Evolutionary conservation across 2,329 filamentous ascomycete genomes (phyloP).

Genomic region (Cladosporium halotolerans): DNA sequence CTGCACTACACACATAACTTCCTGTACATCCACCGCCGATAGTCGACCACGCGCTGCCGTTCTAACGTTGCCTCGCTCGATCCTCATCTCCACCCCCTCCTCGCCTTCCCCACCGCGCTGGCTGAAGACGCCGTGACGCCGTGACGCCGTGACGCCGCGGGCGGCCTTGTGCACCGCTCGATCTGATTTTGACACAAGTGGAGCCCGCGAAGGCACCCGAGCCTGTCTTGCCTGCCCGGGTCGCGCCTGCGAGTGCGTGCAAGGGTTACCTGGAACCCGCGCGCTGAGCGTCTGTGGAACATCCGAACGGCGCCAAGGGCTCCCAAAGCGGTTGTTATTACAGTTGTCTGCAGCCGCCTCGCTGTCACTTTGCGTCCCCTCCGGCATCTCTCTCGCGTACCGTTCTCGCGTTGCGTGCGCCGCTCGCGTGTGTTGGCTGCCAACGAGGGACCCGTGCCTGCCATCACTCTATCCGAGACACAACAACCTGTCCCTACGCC

Average conservation of each 20-base stretch:
- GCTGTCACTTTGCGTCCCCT: constrained; percentile 2
- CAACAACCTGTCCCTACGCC: not conserved
- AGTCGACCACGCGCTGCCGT: constrained; percentile 3
- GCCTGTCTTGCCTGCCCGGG: constrained; percentile 8
- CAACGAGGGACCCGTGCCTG: constrained; percentile 6
- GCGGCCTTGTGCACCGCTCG: not conserved
- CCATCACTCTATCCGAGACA: constrained; percentile 9
- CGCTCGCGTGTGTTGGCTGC: constrained; percentile 3
- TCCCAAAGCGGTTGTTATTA: constrained; percentile 10
- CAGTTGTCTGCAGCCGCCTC: constrained; percentile 11
- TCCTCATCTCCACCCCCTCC: constrained; percentile 4
- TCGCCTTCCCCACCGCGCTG: constrained; percentile 4
- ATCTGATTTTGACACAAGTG: constrained; percentile 9
- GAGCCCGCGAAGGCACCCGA: constrained; percentile 5
- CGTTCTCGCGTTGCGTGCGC: constrained; percentile 10
- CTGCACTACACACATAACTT: too few species aligned
- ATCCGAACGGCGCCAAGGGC: constrained; percentile 9
- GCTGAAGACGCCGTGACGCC: constrained; percentile 8
- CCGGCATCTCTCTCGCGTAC: constrained; percentile 6
- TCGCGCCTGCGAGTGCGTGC: constrained; percentile 7
- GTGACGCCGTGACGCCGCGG: not conserved
- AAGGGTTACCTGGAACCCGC: constrained; percentile 9
- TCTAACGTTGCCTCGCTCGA: not conserved
- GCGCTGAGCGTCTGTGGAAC: constrained; percentile 8
- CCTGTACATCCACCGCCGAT: not conserved